Conservation (phyloP, 495 filamentous ascomycete species). For the Trichoderma virens region DNA sequence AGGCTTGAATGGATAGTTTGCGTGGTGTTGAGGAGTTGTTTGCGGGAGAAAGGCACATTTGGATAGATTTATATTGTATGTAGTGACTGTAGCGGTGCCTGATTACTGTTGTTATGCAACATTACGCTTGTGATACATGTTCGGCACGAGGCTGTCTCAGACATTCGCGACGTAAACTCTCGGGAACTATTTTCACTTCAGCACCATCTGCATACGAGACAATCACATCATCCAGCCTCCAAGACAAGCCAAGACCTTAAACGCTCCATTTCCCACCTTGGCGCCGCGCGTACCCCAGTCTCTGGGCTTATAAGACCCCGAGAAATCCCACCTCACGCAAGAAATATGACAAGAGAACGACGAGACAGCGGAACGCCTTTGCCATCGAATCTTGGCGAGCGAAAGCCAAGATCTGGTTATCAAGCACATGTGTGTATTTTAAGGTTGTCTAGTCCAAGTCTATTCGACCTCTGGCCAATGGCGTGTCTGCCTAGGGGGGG, state of each 20-base stretch:
- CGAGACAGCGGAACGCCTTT: neutral
- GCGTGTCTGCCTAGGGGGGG: neutral
- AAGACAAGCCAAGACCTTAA: neutral
- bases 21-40: too few relatives aligned
- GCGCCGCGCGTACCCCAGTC: neutral
- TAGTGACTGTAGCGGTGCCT: too few relatives aligned
- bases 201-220: neutral
- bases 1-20: too few relatives aligned
- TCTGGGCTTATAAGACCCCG: neutral
- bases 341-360: neutral
- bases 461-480: neutral
- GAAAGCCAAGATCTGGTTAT: neutral
- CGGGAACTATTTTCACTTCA: neutral
- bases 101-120: too few relatives aligned
- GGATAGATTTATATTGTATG: too few relatives aligned
- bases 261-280: neutral
- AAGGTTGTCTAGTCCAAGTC: neutral
- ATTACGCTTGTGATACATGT: too few relatives aligned
- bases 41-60: too few relatives aligned
- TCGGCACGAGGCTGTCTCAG: too few relatives aligned
- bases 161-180: too few relatives aligned
- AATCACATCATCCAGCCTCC: neutral
- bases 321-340: too few relatives aligned
- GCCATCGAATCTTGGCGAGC: neutral
- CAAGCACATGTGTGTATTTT: neutral